Base-by-base conservation (phyloP, 2,329 filamentous ascomycete genomes). In the Onygena corvina region DNA sequence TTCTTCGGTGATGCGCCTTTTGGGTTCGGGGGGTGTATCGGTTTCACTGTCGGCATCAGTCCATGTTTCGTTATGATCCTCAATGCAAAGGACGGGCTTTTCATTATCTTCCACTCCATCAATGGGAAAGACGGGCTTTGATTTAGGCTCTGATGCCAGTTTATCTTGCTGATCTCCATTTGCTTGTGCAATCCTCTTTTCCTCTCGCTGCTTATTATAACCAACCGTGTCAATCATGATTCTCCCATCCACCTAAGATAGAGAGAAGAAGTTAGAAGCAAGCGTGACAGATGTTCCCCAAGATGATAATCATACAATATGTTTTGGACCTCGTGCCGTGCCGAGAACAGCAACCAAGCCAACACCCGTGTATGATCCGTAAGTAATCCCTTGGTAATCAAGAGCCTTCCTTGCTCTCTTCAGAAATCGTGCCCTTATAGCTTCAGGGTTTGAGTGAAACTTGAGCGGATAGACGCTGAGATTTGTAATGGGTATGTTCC, bases 311-410 rank as follows among this genome's bases (percentile, higher is more conserved):
- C 18, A 18, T 40, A 40, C 36, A 40, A 23, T 40, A 18, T 46
- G 45, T 25, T 27, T 51, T 30, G n/a, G 49, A 34, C 14, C 6
- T 34, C 31, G 29, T 11, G 0, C 52, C 52, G 1, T 44, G 40
- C 31, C 71, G 47, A 8, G 25, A 21, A 40, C 7, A n/a, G 65
- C 71, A 1, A n/a, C n/a, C n/a, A n/a, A n/a, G n/a, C n/a, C n/a
- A n/a, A 72, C 61, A 33, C 70, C 71, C 23, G 58, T 64, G 58
- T 73, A 73, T 36, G 61, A 62, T 55, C 63, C 61, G 52, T 73
- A 71, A 1, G 58, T 56, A 23, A 73, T 56, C 2, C 66, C 65
- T 47, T 72, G 70, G 20, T 68, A 64, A 29, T 70, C 67, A 20
- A 74, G 61, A 2, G 66, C 65, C 50, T 64, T 68, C 35, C 53